phyloP scores from a whole-genome alignment of 225 moss, liverwort and hornwort species.

The Polytrichum formosum region DNA sequence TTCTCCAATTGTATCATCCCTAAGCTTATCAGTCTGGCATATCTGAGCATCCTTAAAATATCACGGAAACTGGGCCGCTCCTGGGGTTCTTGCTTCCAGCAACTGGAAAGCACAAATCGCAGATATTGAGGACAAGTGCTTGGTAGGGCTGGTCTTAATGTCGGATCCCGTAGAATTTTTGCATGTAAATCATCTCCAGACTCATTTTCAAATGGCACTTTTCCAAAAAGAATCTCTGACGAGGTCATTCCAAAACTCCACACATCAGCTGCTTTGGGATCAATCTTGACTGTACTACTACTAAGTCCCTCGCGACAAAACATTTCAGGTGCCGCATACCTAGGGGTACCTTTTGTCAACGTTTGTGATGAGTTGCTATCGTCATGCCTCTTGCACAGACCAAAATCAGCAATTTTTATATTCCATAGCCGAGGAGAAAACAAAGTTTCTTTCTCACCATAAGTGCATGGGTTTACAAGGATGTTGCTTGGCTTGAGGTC shows the following conservation, averaged over 20 bases:
- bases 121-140: background rate
- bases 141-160: background rate
- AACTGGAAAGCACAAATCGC: background rate
- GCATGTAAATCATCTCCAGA: background rate
- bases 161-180: background rate
- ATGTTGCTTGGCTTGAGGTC: constrained; percentile 14
- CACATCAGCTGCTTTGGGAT: background rate
- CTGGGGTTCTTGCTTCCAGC: constrained; percentile 4
- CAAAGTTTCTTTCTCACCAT: background rate
- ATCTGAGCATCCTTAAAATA: background rate
- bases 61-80: background rate
- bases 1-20: background rate
- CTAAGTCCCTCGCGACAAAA: background rate
- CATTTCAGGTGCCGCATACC: constrained; percentile 14
- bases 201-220: background rate
- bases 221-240: constrained; percentile 15
- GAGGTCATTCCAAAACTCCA: constrained; percentile 14
- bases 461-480: background rate
- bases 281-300: background rate
- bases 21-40: background rate
- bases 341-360: background rate
- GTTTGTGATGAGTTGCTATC: constrained; percentile 2
- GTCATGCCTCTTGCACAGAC: background rate
- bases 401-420: background rate
- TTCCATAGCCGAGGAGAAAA: background rate